phyloP scores from a whole-genome alignment of 345 rosid species.

The Schrenkiella parvula region DNA sequence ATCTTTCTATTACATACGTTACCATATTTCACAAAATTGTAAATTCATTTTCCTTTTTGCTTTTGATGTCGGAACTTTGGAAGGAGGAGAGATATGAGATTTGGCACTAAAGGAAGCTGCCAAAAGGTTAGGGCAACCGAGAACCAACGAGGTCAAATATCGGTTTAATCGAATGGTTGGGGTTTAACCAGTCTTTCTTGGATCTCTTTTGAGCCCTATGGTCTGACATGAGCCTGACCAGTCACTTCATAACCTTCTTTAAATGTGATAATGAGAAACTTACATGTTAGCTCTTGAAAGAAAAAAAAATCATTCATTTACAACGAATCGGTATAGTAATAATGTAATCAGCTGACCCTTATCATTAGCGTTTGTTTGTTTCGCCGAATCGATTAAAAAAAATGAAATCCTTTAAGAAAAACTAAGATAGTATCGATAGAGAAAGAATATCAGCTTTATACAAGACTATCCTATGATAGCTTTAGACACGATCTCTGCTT shows the following conservation, averaged over 20 bases:
- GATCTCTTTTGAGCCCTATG: constrained; percentile 19
- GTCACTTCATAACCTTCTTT: constrained; percentile 4
- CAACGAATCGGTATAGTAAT: not conserved
- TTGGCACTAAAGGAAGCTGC: constrained; percentile 8
- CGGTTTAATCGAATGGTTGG: constrained; percentile 25
- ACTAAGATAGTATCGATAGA: not conserved
- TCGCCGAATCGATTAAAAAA: not conserved
- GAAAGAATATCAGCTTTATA: constrained; percentile 30
- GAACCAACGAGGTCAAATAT: not conserved
- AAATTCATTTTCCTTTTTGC: not conserved
- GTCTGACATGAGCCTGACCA: not conserved
- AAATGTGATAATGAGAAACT: not conserved
- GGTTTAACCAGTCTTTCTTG: constrained; percentile 5
- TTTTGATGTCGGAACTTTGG: constrained; percentile 5
- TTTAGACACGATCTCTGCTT: constrained; percentile 14
- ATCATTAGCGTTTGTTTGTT: not conserved
- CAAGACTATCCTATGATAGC: constrained; percentile 15
- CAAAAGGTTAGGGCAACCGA: constrained; percentile 8
- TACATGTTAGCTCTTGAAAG: not conserved
- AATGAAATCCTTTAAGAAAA: not conserved
- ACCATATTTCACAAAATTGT: constrained; percentile 7
- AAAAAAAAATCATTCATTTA: not conserved
- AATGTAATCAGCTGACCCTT: not conserved
- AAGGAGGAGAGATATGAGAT: not conserved
- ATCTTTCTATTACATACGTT: constrained; percentile 9